Conservation (phyloP, 495 filamentous ascomycete genomes). For the Tetracladium setigerum region DNA sequence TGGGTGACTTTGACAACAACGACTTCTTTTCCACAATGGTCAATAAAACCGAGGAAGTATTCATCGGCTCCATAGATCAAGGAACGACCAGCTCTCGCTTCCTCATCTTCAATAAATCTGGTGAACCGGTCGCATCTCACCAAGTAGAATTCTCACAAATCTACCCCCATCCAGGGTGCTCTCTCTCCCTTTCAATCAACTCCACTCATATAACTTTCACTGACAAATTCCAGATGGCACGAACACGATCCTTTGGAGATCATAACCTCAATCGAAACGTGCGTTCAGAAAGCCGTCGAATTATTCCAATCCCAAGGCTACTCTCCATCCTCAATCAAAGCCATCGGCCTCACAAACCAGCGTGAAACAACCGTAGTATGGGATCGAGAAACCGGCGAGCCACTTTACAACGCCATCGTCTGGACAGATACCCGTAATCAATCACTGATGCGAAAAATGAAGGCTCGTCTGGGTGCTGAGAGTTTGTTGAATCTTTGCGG, state of each 20-base stretch:
- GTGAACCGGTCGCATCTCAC: conserved; percentile 75
- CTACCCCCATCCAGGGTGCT: conserved; percentile 77
- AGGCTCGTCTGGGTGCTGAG: conserved; percentile 55
- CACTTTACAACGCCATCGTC: conserved; percentile 80
- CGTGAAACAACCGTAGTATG: conserved; percentile 88
- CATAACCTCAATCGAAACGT: conserved; percentile 68
- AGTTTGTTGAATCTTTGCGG: conserved; percentile 70
- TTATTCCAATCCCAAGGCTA: conserved; percentile 65
- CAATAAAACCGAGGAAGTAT: conserved; percentile 12
- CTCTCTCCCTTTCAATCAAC: conserved; percentile 22
- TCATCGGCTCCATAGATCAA: conserved; percentile 67
- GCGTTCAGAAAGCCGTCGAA: conserved; percentile 75
- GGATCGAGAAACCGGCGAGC: conserved; percentile 78
- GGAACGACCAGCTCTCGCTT: conserved; percentile 93
- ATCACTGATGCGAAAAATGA: conserved; percentile 69
- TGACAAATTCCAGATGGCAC: conserved; percentile 60
- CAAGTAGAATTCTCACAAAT: conserved; percentile 86
- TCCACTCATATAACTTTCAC: conserved; percentile 1
- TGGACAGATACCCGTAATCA: conserved; percentile 89
- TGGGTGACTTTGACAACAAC: conserved; percentile 5
- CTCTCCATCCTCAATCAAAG: conserved; percentile 63
- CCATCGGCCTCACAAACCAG: conserved; percentile 89
- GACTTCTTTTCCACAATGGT: background rate
- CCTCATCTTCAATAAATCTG: conserved; percentile 81
- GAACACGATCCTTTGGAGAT: conserved; percentile 85